Conservation (phyloP, 225 moss, liverwort and hornwort species). For the Climacium dendroides region DNA sequence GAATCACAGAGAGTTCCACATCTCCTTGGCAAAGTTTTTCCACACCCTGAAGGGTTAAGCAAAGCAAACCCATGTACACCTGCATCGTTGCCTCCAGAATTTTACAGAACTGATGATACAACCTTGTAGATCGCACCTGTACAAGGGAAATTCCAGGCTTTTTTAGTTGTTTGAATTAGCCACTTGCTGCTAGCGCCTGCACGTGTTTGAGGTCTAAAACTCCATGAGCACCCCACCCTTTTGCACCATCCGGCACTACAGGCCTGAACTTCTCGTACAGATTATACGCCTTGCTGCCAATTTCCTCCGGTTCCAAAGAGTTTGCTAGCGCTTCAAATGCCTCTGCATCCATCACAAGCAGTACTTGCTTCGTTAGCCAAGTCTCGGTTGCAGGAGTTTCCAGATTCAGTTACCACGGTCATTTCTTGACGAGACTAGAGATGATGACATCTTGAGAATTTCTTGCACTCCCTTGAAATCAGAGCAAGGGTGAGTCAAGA, state of each 20-base stretch:
- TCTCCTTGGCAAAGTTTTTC: not conserved
- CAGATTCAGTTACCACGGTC: not conserved
- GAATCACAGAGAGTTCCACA: not conserved
- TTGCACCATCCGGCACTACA: constrained; percentile 25
- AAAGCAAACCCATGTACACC: constrained; percentile 9
- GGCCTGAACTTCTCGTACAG: constrained; percentile 57
- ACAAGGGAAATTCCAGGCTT: not conserved
- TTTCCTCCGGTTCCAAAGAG: constrained; percentile 31
- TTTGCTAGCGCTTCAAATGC: constrained; percentile 39
- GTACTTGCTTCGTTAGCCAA: not conserved
- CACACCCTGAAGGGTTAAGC: not conserved
- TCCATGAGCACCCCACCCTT: constrained; percentile 51
- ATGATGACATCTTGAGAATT: not conserved
- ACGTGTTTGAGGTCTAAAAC: constrained; percentile 39
- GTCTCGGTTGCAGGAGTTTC: not conserved
- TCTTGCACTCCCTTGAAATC: no score
- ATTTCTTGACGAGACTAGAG: not conserved
- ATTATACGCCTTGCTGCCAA: constrained; percentile 31
- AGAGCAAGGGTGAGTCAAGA: not conserved
- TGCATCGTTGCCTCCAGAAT: constrained; percentile 4
- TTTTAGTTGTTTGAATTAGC: not conserved
- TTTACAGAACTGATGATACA: constrained; percentile 25
- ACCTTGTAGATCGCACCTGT: not conserved
- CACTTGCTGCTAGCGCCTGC: constrained; percentile 28
- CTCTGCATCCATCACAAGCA: constrained; percentile 8